A percentile compares a stretch with the other conserved stretches of the same genome.
These are phyloP conservation scores for Rhizoclosmatium globosum DNA, from an alignment of 192 early-diverging fungal genomes.

Conservation along the genomic window DNA sequence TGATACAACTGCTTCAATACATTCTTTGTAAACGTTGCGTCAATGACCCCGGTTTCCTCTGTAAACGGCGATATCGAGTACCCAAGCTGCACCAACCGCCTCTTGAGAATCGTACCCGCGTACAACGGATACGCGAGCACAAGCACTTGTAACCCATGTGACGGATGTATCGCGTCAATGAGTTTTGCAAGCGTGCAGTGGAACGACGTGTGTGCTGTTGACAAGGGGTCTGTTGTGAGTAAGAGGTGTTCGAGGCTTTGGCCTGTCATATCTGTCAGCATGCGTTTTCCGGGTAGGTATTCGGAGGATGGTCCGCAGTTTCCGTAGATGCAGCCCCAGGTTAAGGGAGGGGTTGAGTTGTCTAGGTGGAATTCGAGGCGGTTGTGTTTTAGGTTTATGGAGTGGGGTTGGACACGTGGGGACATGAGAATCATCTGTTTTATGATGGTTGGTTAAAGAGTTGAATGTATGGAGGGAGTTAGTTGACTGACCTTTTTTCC, in stretches of 20 bases:
- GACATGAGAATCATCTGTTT: constrained; percentile 15
- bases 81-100: constrained; percentile 45
- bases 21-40: constrained; percentile 42
- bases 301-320: constrained; percentile 37
- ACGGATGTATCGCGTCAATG: constrained; percentile 59
- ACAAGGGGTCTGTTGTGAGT: background rate
- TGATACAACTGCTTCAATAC: constrained; percentile 50
- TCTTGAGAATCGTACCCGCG: constrained; percentile 49
- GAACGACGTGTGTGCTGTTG: constrained; percentile 30
- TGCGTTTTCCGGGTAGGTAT: constrained; percentile 25
- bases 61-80: constrained; percentile 47
- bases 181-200: constrained; percentile 48
- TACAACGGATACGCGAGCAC: constrained; percentile 56
- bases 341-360: background rate
- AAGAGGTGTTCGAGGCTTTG: constrained; percentile 49
- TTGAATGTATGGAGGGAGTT: constrained; percentile 4
- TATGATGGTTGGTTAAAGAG: constrained; percentile 12
- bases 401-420: background rate
- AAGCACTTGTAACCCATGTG: constrained; percentile 53
- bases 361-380: constrained; percentile 27
- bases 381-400: background rate
- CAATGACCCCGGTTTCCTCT: constrained; percentile 44
- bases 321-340: constrained; percentile 44
- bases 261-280: constrained; percentile 38
- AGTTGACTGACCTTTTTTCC: constrained; percentile 45